Percentiles rank a stretch among this genome's conserved stretches.
Conservation (phyloP, 768 basidiomycete genomes). For the Clitopilus hobsonii region DNA sequence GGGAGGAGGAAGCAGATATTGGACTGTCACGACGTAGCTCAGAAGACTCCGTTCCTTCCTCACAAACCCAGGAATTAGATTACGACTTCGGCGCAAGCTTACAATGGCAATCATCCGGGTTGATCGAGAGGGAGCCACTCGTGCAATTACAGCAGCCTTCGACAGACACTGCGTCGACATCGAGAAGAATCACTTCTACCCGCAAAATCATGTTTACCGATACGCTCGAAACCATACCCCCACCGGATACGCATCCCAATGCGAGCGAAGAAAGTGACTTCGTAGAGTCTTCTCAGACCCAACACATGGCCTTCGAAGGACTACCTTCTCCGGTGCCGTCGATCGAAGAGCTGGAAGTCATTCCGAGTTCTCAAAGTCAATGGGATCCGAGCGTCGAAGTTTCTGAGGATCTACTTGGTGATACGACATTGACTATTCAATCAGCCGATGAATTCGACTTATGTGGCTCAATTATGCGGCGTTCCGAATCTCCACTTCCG, state of each 20-base stretch:
- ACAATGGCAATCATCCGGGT: background rate
- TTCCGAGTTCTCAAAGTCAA: slow-evolving; percentile 45
- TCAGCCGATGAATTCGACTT: background rate
- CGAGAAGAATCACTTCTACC: background rate
- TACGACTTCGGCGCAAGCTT: slow-evolving; percentile 1
- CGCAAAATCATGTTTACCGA: background rate
- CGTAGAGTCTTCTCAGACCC: slow-evolving; percentile 32
- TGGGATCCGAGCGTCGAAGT: slow-evolving; percentile 30
- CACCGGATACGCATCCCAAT: too few relatives aligned
- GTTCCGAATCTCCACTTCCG: background rate
- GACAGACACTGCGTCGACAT: background rate
- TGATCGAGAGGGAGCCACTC: background rate
- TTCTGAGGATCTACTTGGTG: slow-evolving; percentile 2
- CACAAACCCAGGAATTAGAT: slow-evolving; percentile 26
- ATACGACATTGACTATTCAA: background rate
- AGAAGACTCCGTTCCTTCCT: slow-evolving; percentile 25
- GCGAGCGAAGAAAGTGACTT: slow-evolving; percentile 13
- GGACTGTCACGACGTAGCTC: slow-evolving; percentile 1
- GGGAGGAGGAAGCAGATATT: background rate
- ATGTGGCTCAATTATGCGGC: background rate
- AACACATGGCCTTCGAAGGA: slow-evolving; percentile 14
- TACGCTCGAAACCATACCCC: background rate
- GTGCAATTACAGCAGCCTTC: background rate
- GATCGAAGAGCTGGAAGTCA: slow-evolving; percentile 17
- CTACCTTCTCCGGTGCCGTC: background rate